Percentiles rank a stretch among this genome's conserved stretches.
Evolutionary conservation across 305 asterid genomes (phyloP).

Genomic region (Andrographis paniculata): DNA sequence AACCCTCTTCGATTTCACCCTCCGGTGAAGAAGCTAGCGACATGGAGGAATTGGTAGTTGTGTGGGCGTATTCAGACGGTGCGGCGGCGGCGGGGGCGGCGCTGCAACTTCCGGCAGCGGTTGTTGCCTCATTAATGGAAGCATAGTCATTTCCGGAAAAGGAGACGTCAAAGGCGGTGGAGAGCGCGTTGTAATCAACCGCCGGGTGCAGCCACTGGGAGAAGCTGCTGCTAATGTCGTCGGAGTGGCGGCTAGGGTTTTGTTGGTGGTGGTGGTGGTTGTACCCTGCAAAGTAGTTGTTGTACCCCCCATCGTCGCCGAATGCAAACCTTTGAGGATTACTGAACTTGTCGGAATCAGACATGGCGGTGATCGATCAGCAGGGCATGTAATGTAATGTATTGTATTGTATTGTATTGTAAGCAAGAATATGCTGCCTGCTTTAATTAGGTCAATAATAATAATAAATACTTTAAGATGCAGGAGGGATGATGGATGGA

Average conservation of each 20-base stretch:
- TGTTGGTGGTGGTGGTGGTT: slow-evolving; percentile 17
- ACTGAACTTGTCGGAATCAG: slow-evolving; percentile 25
- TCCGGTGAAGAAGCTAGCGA: slow-evolving; percentile 49
- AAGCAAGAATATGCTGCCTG: too few species aligned
- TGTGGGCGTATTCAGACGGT: slow-evolving; percentile 28
- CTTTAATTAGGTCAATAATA: too few species aligned
- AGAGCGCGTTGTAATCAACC: slow-evolving; percentile 36
- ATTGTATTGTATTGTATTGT: too few species aligned
- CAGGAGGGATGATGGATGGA: too few species aligned
- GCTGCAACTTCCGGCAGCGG: neutral
- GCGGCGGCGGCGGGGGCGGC: slow-evolving; percentile 9
- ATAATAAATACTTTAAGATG: too few species aligned
- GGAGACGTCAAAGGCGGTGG: slow-evolving; percentile 31
- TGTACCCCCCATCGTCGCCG: too few species aligned
- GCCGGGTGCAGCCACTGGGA: slow-evolving; percentile 40
- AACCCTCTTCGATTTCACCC: slow-evolving; percentile 48
- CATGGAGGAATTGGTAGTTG: slow-evolving; percentile 37
- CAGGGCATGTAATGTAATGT: too few species aligned
- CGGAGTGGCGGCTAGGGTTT: slow-evolving; percentile 20
- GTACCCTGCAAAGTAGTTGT: slow-evolving; percentile 13
- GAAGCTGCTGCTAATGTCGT: slow-evolving; percentile 23
- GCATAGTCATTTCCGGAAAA: slow-evolving; percentile 16
- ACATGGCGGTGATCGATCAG: too few species aligned
- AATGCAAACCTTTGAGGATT: neutral
- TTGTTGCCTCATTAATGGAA: slow-evolving; percentile 5